phyloP scores from a whole-genome alignment of 2,329 filamentous ascomycete genomes.

The Talaromyces rugulosus region DNA sequence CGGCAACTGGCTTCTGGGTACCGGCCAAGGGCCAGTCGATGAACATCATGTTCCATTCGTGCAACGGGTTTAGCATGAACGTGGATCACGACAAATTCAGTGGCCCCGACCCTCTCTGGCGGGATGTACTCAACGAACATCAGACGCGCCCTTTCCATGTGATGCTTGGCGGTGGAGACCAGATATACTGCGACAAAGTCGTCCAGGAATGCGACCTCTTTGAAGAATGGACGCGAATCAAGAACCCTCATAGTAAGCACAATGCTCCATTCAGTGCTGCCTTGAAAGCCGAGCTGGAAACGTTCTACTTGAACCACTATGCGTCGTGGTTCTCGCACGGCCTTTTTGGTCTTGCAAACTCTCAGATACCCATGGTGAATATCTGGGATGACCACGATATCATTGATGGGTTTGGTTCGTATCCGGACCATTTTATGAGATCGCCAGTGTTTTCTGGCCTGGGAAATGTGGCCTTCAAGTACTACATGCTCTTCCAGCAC shows the following conservation, averaged over 20 bases:
- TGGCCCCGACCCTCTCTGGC: conserved; percentile 94
- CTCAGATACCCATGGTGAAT: conserved; percentile 97
- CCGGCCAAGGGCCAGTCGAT: conserved; percentile 78
- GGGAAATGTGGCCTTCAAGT: conserved; percentile 92
- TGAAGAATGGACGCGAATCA: conserved; percentile 76
- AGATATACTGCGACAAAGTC: conserved; percentile 90
- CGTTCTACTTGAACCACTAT: conserved; percentile 84
- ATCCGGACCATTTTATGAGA: conserved; percentile 85
- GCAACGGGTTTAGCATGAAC: conserved; percentile 86
- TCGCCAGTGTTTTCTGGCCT: conserved; percentile 85
- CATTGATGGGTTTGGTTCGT: conserved; percentile 89
- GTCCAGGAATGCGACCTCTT: conserved; percentile 72
- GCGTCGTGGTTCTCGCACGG: conserved; percentile 95
- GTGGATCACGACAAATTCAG: conserved; percentile 76
- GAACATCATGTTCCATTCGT: conserved; percentile 99
- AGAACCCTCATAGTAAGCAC: conserved; percentile 75
- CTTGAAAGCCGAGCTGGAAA: conserved; percentile 84
- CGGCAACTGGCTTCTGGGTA: conserved; percentile 89
- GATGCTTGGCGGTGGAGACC: conserved; percentile 95
- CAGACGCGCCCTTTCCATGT: conserved; percentile 92
- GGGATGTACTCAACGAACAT: conserved; percentile 88
- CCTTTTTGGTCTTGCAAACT: conserved; percentile 84
- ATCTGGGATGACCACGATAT: conserved; percentile 96
- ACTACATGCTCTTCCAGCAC: conserved; percentile 98
- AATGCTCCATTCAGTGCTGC: conserved; percentile 70